phyloP scores from a whole-genome alignment of 192 early-diverging fungal species.

The Linnemannia zychae region DNA sequence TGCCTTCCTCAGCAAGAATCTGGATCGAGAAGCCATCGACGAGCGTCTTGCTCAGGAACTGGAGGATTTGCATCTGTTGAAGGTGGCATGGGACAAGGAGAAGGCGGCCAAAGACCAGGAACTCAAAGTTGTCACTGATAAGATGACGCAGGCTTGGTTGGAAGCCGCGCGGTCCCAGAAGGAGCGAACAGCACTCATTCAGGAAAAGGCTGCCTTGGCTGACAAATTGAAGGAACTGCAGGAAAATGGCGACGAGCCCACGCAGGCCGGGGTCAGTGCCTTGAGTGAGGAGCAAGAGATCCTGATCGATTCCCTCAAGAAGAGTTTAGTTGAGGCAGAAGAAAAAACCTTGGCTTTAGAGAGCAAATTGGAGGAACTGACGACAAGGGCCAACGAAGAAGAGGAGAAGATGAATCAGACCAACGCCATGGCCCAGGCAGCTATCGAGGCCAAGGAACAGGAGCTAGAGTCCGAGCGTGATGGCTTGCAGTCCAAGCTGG shows the following conservation, averaged over 20 bases:
- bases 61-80: slow-evolving; percentile 45
- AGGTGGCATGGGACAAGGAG: slow-evolving; percentile 51
- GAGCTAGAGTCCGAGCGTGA: slow-evolving; percentile 32
- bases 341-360: slow-evolving; percentile 41
- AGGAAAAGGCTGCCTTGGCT: slow-evolving; percentile 41
- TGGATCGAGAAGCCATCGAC: slow-evolving; percentile 23
- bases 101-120: slow-evolving; percentile 57
- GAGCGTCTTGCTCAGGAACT: slow-evolving; percentile 43
- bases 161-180: slow-evolving; percentile 54
- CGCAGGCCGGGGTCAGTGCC: slow-evolving; percentile 1
- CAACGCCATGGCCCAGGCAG: slow-evolving; percentile 14
- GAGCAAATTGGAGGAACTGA: slow-evolving; percentile 51
- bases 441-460: slow-evolving; percentile 18
- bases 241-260: slow-evolving; percentile 19
- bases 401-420: slow-evolving; percentile 37
- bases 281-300: slow-evolving; percentile 20
- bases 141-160: slow-evolving; percentile 56
- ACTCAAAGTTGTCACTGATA: slow-evolving; percentile 43
- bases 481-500: slow-evolving; percentile 5
- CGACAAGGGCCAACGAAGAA: slow-evolving; percentile 50
- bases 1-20: slow-evolving; percentile 27
- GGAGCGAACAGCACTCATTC: slow-evolving; percentile 37
- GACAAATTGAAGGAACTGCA: slow-evolving; percentile 38
- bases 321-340: slow-evolving; percentile 48
- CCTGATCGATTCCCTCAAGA: slow-evolving; percentile 45